Percentiles rank a stretch among this genome's conserved stretches.
phyloP scores from a whole-genome alignment of 2,329 filamentous ascomycete genomes.

The Cytospora chrysosperma region DNA sequence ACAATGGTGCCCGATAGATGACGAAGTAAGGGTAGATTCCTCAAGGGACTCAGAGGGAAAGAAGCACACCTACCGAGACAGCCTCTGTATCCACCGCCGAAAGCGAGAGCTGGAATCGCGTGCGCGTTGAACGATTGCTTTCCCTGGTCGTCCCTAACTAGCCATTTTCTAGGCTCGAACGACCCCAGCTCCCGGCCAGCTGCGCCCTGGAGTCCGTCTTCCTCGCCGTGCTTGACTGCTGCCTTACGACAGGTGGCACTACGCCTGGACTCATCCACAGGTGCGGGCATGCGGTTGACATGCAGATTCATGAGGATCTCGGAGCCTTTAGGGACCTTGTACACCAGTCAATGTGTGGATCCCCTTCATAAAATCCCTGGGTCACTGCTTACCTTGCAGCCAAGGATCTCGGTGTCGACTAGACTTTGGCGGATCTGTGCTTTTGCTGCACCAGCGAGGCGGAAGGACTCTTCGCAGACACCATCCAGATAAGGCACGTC shows the following conservation, averaged over 20 bases:
- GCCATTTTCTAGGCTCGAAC: slow-evolving; percentile 43
- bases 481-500: slow-evolving; percentile 43
- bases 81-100: slow-evolving; percentile 37
- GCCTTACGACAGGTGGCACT: slow-evolving; percentile 32
- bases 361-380: neutral
- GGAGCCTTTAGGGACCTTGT: slow-evolving; percentile 39
- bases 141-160: slow-evolving; percentile 31
- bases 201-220: slow-evolving; percentile 27
- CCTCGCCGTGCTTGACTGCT: slow-evolving; percentile 31
- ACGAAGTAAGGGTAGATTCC: neutral
- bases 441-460: slow-evolving; percentile 32
- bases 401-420: slow-evolving; percentile 41
- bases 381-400: slow-evolving; percentile 27
- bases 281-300: slow-evolving; percentile 22
- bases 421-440: slow-evolving; percentile 32
- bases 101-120: slow-evolving; percentile 36
- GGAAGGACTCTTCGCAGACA: slow-evolving; percentile 40
- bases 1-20: neutral
- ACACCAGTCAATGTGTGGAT: neutral
- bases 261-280: slow-evolving; percentile 32
- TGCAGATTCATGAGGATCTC: slow-evolving; percentile 29
- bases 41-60: neutral
- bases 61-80: slow-evolving; percentile 34
- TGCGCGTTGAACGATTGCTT: slow-evolving; percentile 34
- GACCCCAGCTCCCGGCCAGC: slow-evolving; percentile 26